Conservation (phyloP, 164 flowering plant species). For the Tetracentron sinense region DNA sequence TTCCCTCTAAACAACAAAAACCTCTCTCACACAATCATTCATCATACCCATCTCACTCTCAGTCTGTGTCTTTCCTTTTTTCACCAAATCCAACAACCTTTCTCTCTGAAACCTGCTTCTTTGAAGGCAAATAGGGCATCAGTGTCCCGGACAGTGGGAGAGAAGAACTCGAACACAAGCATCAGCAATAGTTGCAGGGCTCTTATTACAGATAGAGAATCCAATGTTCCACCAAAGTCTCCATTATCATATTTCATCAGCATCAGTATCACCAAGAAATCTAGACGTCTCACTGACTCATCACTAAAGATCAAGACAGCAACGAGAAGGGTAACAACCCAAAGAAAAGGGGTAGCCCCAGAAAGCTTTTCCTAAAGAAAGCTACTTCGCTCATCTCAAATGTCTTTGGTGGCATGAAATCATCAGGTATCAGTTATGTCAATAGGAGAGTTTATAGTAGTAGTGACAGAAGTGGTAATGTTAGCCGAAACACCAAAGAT, state of each 20-base stretch:
- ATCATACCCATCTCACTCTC: no score
- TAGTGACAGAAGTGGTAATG: background rate
- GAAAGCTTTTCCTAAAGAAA: conserved; percentile 3
- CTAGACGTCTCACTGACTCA: conserved; percentile 2
- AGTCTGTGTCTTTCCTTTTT: no score
- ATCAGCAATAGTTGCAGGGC: no score
- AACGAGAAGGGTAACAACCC: background rate
- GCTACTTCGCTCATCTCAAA: conserved; percentile 14
- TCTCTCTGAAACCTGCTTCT: no score
- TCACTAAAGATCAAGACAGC: background rate
- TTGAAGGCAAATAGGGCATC: no score
- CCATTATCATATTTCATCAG: conserved; percentile 4
- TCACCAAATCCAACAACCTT: no score
- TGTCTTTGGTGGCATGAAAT: conserved; percentile 8
- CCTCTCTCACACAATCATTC: no score
- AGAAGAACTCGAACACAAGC: no score
- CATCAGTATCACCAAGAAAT: conserved; percentile 1
- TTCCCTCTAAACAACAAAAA: no score
- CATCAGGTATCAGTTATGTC: background rate
- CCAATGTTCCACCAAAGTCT: background rate
- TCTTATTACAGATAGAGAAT: background rate
- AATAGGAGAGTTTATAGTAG: no score
- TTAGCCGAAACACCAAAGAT: no score
- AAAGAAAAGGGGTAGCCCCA: background rate
- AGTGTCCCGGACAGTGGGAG: no score